phyloP scores from a whole-genome alignment of 768 basidiomycete species.

The Vararia minispora region DNA sequence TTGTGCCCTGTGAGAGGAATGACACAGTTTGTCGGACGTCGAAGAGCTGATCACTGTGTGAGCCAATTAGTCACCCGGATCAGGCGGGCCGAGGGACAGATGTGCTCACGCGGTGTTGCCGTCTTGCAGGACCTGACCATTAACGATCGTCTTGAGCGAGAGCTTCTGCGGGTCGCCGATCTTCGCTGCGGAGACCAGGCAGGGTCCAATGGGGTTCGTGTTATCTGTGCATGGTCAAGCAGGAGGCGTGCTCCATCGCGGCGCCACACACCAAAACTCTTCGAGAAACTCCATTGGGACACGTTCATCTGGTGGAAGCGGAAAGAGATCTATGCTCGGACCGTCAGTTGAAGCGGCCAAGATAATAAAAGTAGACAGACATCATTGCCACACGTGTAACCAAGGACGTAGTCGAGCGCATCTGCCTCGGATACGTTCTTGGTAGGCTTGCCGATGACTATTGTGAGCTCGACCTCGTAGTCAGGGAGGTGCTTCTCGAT shows the following conservation, averaged over 20 bases:
- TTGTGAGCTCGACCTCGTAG: slow-evolving; percentile 72
- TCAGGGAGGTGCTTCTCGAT: slow-evolving; percentile 61
- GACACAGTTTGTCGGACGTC: slow-evolving; percentile 64
- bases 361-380: slow-evolving; percentile 25
- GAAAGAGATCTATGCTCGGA: slow-evolving; percentile 63
- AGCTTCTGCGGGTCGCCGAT: slow-evolving; percentile 61
- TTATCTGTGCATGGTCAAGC: slow-evolving; percentile 44
- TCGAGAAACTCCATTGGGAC: slow-evolving; percentile 84
- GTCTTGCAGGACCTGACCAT: slow-evolving; percentile 59
- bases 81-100: background rate
- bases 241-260: background rate
- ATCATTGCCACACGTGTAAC: slow-evolving; percentile 73
- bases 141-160: slow-evolving; percentile 51
- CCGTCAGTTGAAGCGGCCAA: background rate
- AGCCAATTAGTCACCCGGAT: background rate
- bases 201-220: slow-evolving; percentile 72
- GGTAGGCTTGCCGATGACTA: slow-evolving; percentile 75
- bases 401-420: slow-evolving; percentile 79
- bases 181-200: slow-evolving; percentile 53
- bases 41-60: slow-evolving; percentile 71
- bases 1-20: slow-evolving; percentile 77
- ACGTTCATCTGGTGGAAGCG: slow-evolving; percentile 71
- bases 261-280: slow-evolving; percentile 59
- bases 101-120: slow-evolving; percentile 62
- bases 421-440: slow-evolving; percentile 73